Evolutionary conservation across 192 early-diverging fungal species (phyloP).

Genomic region (Dissophora ornata): DNA sequence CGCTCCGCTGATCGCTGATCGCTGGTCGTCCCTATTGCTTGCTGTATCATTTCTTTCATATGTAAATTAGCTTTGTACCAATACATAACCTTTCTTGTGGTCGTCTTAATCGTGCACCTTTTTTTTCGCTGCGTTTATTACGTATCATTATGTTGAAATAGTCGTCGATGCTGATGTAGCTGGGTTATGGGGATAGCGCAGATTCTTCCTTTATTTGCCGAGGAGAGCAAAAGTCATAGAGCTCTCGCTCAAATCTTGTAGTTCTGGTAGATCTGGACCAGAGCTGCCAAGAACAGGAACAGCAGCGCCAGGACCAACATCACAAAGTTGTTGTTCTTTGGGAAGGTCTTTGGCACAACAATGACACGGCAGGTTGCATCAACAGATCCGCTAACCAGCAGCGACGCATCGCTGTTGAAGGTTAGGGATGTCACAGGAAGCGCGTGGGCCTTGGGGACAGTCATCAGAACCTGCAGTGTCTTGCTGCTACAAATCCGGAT

Average conservation of each 20-base stretch:
- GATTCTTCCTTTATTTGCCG: no score
- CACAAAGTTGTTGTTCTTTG: constrained; percentile 50
- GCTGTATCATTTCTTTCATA: background rate
- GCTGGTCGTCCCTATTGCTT: no score
- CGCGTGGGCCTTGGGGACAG: constrained; percentile 77
- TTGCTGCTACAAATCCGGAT: constrained; percentile 74
- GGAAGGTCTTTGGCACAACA: constrained; percentile 64
- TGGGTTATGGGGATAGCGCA: no score
- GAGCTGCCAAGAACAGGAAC: constrained; percentile 44
- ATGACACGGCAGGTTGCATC: constrained; percentile 79
- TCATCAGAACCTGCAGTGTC: constrained; percentile 66
- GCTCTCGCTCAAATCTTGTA: constrained; percentile 6
- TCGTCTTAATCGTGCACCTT: no score
- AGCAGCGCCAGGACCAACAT: constrained; percentile 43
- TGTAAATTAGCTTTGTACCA: background rate
- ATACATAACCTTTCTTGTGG: no score
- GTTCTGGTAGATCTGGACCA: constrained; percentile 37
- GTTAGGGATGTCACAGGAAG: constrained; percentile 83
- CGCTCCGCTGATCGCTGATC: no score
- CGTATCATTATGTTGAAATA: no score
- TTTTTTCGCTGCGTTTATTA: background rate
- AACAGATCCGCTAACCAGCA: constrained; percentile 83
- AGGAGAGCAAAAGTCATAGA: no score
- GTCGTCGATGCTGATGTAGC: no score
- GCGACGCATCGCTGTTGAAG: constrained; percentile 72